phyloP scores from a whole-genome alignment of 2,329 filamentous ascomycete genomes.

The Byssothecium circinans region DNA sequence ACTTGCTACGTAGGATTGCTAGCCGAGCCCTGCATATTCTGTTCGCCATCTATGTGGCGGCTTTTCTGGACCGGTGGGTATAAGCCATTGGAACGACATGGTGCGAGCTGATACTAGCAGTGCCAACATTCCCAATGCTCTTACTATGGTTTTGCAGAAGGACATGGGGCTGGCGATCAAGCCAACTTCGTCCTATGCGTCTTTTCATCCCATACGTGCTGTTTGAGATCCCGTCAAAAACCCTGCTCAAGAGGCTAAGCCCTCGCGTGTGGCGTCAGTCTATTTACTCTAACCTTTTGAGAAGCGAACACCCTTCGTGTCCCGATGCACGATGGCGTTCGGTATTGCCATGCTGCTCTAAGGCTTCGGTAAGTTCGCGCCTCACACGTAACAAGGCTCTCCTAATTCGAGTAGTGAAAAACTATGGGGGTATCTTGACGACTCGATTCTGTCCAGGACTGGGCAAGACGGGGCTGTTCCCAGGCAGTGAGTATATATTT shows the following conservation, averaged over 20 bases:
- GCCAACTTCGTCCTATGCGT: no score
- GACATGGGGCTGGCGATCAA: no score
- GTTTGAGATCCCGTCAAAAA: slow-evolving; percentile 64
- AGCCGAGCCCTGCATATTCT: no score
- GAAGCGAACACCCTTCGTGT: slow-evolving; percentile 2
- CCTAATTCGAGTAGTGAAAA: slow-evolving; percentile 16
- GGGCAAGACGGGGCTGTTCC: slow-evolving; percentile 7
- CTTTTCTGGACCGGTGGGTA: no score
- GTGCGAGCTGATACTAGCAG: no score
- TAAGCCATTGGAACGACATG: no score
- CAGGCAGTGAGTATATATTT: slow-evolving; percentile 2
- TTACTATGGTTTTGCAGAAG: no score
- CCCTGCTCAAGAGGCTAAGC: slow-evolving; percentile 66
- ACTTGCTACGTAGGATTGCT: slow-evolving; percentile 4
- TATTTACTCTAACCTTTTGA: no score
- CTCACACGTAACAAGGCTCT: no score
- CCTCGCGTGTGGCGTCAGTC: slow-evolving; percentile 45
- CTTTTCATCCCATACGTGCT: slow-evolving; percentile 7
- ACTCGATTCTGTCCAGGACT: slow-evolving; percentile 6
- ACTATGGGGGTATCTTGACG: slow-evolving; percentile 19
- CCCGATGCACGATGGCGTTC: slow-evolving; percentile 58
- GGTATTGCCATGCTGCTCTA: slow-evolving; percentile 49
- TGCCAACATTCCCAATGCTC: no score
- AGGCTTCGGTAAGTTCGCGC: slow-evolving; percentile 48
- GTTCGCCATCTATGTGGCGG: no score